phyloP scores from a whole-genome alignment of 2,329 filamentous ascomycete genomes.

The Fusarium bactridioides region DNA sequence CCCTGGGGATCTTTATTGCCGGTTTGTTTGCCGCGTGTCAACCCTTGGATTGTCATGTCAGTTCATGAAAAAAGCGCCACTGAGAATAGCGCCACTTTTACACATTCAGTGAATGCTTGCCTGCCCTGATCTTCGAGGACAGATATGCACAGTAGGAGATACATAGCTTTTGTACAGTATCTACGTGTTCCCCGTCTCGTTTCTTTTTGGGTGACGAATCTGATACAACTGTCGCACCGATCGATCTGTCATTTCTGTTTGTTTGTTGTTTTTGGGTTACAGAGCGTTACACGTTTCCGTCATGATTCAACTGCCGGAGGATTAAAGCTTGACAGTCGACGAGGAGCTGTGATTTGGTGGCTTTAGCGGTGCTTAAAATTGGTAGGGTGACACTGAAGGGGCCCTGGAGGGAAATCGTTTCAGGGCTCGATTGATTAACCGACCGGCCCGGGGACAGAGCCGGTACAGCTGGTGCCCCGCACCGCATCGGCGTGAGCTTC shows the following conservation, averaged over 20 bases:
- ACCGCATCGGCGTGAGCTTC: neutral
- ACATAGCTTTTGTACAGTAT: neutral
- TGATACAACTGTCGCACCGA: neutral
- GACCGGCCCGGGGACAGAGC: neutral
- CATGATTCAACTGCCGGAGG: constrained; percentile 20
- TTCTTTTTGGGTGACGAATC: neutral
- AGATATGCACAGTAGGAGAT: neutral
- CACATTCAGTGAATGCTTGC: neutral
- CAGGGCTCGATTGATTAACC: neutral
- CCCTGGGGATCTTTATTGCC: neutral
- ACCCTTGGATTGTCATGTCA: neutral
- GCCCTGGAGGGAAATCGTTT: neutral
- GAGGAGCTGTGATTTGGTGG: neutral
- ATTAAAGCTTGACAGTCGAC: neutral
- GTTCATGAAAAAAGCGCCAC: neutral
- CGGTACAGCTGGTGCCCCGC: neutral
- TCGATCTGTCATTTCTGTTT: neutral
- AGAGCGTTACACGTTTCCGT: neutral
- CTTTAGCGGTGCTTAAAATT: neutral
- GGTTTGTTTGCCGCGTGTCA: neutral
- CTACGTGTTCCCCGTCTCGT: neutral
- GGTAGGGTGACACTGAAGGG: neutral
- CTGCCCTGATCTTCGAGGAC: neutral
- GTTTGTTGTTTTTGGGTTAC: neutral
- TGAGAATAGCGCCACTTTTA: neutral